These are phyloP conservation scores for Xeromyces bisporus DNA, from an alignment of 495 filamentous ascomycete species.

Conservation along the genomic window DNA sequence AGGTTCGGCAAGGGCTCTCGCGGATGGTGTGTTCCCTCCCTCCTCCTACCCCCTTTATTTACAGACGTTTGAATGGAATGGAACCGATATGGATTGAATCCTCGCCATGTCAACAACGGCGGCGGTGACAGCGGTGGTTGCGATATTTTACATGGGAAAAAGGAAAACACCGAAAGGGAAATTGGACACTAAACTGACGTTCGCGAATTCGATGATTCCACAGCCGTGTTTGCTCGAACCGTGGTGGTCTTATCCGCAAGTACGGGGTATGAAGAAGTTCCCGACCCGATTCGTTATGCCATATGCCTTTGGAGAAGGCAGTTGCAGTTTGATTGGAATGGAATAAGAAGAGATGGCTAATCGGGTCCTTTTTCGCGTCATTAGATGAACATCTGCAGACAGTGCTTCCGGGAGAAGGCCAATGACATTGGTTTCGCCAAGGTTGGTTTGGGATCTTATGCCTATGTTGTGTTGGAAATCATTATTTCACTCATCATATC, in stretches of 20 bases:
- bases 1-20: constrained; percentile 79
- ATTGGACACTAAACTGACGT: constrained; percentile 3
- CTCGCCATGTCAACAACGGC: too few species aligned
- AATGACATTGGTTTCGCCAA: constrained; percentile 94
- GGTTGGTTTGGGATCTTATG: constrained; percentile 36
- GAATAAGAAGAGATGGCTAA: constrained; percentile 8
- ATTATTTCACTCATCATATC: background rate
- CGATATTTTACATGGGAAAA: constrained; percentile 3
- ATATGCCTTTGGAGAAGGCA: too few species aligned
- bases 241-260: constrained; percentile 93
- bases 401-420: constrained; percentile 98
- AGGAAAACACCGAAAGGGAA: background rate
- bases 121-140: too few species aligned
- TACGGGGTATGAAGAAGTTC: constrained; percentile 62
- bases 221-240: constrained; percentile 92
- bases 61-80: too few species aligned
- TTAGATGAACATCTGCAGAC: constrained; percentile 88
- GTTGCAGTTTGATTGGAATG: too few species aligned
- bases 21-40: constrained; percentile 49
- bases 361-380: constrained; percentile 1
- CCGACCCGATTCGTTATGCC: too few species aligned
- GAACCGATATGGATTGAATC: too few species aligned
- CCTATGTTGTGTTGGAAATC: too few species aligned
- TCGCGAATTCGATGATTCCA: constrained; percentile 12
- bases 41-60: too few species aligned